A percentile compares a stretch with the other conserved stretches of the same genome.
Conservation (phyloP, 2,329 filamentous ascomycete species). For the Phaeoacremonium minimum region DNA sequence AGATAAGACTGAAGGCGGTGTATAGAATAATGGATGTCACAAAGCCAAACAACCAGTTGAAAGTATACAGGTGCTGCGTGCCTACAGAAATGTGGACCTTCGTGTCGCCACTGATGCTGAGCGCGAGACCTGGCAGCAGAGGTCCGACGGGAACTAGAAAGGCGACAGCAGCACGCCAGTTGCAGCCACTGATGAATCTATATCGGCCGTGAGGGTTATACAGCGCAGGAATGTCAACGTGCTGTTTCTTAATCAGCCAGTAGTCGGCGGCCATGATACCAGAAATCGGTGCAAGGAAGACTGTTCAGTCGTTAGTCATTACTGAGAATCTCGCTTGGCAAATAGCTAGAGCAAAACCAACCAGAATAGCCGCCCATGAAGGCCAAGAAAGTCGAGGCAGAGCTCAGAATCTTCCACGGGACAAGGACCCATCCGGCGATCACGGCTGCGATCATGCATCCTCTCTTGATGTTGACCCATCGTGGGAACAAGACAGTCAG, state of each 20-base stretch:
- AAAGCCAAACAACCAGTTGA: conserved; percentile 24
- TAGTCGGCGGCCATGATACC: conserved; percentile 35
- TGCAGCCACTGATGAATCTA: conserved; percentile 22
- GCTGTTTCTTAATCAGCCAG: conserved; percentile 26
- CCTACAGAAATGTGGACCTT: conserved; percentile 16
- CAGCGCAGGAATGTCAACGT: conserved; percentile 34
- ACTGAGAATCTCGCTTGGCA: too few relatives aligned
- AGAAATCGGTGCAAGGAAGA: conserved; percentile 26
- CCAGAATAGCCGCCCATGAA: conserved; percentile 60
- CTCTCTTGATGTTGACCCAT: conserved; percentile 51
- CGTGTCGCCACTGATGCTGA: conserved; percentile 13
- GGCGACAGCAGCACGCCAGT: conserved; percentile 17
- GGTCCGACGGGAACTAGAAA: conserved; percentile 20
- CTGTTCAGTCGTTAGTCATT: conserved; percentile 24
- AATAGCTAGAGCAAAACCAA: not conserved
- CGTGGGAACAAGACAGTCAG: conserved; percentile 48
- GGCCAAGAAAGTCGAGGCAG: conserved; percentile 52
- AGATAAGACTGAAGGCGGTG: conserved; percentile 37
- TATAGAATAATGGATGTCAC: conserved; percentile 49
- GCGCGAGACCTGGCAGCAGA: conserved; percentile 23
- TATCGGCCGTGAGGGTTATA: conserved; percentile 36
- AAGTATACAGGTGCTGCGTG: conserved; percentile 18
- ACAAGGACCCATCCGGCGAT: conserved; percentile 57
- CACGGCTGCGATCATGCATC: conserved; percentile 51
- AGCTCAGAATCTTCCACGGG: conserved; percentile 62